Percentiles rank a stretch among this genome's conserved stretches.
phyloP scores from a whole-genome alignment of 257 asterid species.

The Przewalskia tangutica region DNA sequence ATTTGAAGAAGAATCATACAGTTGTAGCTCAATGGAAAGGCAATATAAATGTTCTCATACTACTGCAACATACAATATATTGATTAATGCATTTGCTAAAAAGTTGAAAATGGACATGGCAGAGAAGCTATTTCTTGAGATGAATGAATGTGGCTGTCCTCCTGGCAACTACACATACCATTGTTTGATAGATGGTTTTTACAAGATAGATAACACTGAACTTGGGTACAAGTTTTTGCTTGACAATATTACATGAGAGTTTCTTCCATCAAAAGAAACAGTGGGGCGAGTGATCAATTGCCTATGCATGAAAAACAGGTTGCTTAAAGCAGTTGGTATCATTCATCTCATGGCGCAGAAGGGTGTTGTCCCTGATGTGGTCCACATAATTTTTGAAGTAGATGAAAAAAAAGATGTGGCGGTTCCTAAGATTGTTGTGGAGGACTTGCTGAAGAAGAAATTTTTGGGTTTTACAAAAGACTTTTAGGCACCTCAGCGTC shows the following conservation, averaged over 20 bases:
- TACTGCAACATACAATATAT: conserved; percentile 53
- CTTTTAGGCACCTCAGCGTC: too few species aligned
- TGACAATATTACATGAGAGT: conserved; percentile 36
- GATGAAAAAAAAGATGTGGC: conserved; percentile 66
- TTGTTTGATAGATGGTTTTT: conserved; percentile 74
- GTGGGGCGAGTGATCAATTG: conserved; percentile 78
- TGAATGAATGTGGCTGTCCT: conserved; percentile 33
- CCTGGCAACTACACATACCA: conserved; percentile 67
- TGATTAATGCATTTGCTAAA: conserved; percentile 58
- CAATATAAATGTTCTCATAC: conserved; percentile 46
- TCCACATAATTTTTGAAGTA: conserved; percentile 56
- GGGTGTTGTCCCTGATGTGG: conserved; percentile 67
- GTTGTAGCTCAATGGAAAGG: conserved; percentile 53
- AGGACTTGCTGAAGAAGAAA: conserved; percentile 67
- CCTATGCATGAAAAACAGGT: conserved; percentile 53
- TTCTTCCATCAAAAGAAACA: conserved; percentile 47
- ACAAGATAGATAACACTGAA: conserved; percentile 57
- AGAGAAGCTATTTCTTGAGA: conserved; percentile 45
- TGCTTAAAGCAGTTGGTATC: conserved; percentile 55
- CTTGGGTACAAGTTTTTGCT: conserved; percentile 48
- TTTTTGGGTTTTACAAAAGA: too few species aligned
- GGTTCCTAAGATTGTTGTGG: conserved; percentile 83
- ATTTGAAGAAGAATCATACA: too few species aligned
- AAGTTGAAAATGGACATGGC: conserved; percentile 49
- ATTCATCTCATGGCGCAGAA: conserved; percentile 64